Conservation (phyloP, 139 green algal species). For the Chlorella sorokiniana region DNA sequence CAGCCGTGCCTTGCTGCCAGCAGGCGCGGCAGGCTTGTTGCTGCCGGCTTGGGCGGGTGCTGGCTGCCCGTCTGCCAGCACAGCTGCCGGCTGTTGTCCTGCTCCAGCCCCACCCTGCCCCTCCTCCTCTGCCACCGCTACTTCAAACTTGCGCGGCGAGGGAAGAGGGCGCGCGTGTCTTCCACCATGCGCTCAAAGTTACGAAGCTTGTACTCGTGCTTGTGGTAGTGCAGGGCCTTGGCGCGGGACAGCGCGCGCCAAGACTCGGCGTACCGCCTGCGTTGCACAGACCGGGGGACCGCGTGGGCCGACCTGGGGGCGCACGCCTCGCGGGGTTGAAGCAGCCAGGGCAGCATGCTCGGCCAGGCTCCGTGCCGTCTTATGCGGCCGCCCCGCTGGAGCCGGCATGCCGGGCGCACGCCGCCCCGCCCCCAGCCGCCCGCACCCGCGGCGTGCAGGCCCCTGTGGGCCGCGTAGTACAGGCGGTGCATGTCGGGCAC, state of each 20-base stretch:
- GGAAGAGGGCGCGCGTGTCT: neutral
- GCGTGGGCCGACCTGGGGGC: no score
- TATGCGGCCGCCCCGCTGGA: no score
- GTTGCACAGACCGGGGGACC: neutral
- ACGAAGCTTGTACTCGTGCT: neutral
- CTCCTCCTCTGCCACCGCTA: neutral
- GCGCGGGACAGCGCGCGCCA: neutral
- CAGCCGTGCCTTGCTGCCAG: neutral
- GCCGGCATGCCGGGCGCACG: no score
- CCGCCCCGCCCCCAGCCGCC: no score
- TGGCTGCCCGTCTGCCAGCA: neutral
- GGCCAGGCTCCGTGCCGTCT: neutral
- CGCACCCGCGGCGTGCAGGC: constrained; percentile 23
- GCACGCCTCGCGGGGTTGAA: no score
- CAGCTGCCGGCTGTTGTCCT: neutral
- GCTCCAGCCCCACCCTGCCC: neutral
- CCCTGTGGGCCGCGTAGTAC: constrained; percentile 13
- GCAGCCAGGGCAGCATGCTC: neutral
- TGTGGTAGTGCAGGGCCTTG: constrained; percentile 11
- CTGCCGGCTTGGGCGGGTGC: no score
- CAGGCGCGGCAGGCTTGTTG: neutral
- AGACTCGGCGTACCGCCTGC: constrained; percentile 15
- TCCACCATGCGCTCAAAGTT: neutral
- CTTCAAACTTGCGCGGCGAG: neutral
- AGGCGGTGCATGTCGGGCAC: constrained; percentile 6